Evolutionary conservation across 345 rosid species (phyloP), one percentile per base, ranked within the genome.

Genomic region (Ricinus communis): DNA sequence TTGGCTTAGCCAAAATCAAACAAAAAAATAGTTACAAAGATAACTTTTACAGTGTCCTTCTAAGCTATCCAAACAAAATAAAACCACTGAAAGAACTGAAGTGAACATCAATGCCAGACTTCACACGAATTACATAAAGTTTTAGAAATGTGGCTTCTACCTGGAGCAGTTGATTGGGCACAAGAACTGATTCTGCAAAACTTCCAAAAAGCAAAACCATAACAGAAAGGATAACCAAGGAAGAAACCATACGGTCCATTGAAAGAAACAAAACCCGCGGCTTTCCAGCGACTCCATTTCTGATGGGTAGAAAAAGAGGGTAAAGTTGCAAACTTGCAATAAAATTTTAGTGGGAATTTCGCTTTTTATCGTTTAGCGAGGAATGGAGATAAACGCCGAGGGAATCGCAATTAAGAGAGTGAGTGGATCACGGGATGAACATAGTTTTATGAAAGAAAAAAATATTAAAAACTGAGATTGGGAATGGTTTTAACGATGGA

Each of bases 201-300:
- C 10, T 18, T 36, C 27, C 62, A 38, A 55, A 25, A 40, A 38
- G 62, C 71, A 40, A 38, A 68, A 54, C 3, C 38, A 51, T 30
- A 67, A 38, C 1, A 25, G 50, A 53, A 40, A 68, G 40, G 30
- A 68, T 2, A 21, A 19, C 14, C 4, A 19, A 47, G 24, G 31
- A 53, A 45, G 71, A 54, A 16, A 36, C 33, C 36, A 40, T 19
- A 14, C 1, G 61, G 5, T 68, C 71, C 71, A 68, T 68, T 38
- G 14, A 24, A 67, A 31, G 47, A 66, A 66, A 40, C 30, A 5
- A 43, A 53, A 25, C 16, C 36, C 30, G 70, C 11, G 28, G 40
- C 65, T 25, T 21, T 21, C 31, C 66, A 21, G 27, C 6, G 62
- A 68, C 22, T 38, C 71, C 71, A 68, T 68, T 68, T 68, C 9